Evolutionary conservation across 1,284 basidiomycete species (phyloP).

Genomic region (Caloboletus firmus): DNA sequence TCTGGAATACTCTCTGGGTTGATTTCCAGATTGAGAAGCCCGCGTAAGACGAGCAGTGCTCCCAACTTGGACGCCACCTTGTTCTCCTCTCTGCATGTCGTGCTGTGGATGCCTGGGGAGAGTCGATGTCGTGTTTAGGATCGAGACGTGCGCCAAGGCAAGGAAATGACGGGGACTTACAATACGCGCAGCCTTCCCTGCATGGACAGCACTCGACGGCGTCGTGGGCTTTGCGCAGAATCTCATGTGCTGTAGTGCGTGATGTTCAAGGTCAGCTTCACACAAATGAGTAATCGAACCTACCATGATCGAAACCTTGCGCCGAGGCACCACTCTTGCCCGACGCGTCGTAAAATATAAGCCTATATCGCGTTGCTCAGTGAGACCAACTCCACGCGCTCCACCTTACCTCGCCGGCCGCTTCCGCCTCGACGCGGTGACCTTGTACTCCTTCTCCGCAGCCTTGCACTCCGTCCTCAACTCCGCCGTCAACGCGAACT

Average conservation of each 20-base stretch:
- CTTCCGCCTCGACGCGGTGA: conserved; percentile 59
- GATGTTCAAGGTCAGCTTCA: not conserved
- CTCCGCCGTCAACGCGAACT: conserved; percentile 70
- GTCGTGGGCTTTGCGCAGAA: conserved; percentile 64
- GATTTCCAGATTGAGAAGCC: conserved; percentile 57
- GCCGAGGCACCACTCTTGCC: conserved; percentile 72
- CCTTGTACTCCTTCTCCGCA: conserved; percentile 70
- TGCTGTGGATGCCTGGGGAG: conserved; percentile 59
- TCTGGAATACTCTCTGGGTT: conserved; percentile 46
- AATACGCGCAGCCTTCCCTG: conserved; percentile 69
- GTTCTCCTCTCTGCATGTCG: conserved; percentile 65
- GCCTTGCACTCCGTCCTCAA: conserved; percentile 87
- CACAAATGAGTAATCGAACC: conserved; percentile 8
- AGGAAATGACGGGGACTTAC: conserved; percentile 44
- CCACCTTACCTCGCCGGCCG: conserved; percentile 77
- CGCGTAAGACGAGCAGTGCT: conserved; percentile 66
- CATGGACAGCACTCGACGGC: conserved; percentile 72
- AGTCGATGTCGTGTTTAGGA: not conserved
- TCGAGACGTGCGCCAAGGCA: not conserved
- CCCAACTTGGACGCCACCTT: conserved; percentile 69
- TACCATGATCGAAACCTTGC: conserved; percentile 84
- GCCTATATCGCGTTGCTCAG: conserved; percentile 40
- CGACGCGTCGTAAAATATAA: conserved; percentile 81
- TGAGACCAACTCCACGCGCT: not conserved
- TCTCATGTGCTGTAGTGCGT: conserved; percentile 32